Conservation (phyloP, 2,329 filamentous ascomycete species). For the Mycogone perniciosa region DNA sequence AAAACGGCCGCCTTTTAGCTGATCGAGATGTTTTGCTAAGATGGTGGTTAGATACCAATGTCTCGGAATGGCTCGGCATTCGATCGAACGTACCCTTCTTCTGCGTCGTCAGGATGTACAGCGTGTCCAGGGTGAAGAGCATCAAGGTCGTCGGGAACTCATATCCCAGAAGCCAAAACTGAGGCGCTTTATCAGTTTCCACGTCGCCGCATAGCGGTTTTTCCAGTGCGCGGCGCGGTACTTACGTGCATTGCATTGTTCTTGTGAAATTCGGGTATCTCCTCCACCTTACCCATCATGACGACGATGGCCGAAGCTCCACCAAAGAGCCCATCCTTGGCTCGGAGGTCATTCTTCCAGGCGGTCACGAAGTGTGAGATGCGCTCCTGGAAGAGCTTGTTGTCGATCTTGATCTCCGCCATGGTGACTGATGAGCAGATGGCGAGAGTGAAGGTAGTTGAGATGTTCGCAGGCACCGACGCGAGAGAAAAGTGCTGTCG, state of each 20-base stretch:
- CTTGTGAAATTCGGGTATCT: slow-evolving; percentile 82
- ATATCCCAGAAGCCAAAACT: slow-evolving; percentile 99
- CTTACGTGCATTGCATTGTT: slow-evolving; percentile 93
- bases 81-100: slow-evolving; percentile 74
- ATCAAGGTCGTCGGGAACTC: slow-evolving; percentile 96
- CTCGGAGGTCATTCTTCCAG: slow-evolving; percentile 95
- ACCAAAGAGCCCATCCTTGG: slow-evolving; percentile 76
- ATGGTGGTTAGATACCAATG: slow-evolving; percentile 1
- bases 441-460: slow-evolving; percentile 20
- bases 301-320: slow-evolving; percentile 83
- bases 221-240: slow-evolving; percentile 5
- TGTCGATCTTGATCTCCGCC: slow-evolving; percentile 92
- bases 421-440: slow-evolving; percentile 39
- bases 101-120: slow-evolving; percentile 90
- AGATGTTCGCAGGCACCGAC: slow-evolving; percentile 21
- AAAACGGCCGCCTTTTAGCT: slow-evolving; percentile 84
- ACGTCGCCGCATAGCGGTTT: not conserved
- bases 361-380: slow-evolving; percentile 77
- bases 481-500: slow-evolving; percentile 36
- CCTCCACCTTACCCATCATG: slow-evolving; percentile 92
- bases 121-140: slow-evolving; percentile 78
- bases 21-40: slow-evolving; percentile 84
- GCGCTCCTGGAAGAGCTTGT: slow-evolving; percentile 87
- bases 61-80: slow-evolving; percentile 24
- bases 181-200: slow-evolving; percentile 10